Base-by-base conservation (phyloP, 2,329 filamentous ascomycete species). In the Fusarium burgessii region DNA sequence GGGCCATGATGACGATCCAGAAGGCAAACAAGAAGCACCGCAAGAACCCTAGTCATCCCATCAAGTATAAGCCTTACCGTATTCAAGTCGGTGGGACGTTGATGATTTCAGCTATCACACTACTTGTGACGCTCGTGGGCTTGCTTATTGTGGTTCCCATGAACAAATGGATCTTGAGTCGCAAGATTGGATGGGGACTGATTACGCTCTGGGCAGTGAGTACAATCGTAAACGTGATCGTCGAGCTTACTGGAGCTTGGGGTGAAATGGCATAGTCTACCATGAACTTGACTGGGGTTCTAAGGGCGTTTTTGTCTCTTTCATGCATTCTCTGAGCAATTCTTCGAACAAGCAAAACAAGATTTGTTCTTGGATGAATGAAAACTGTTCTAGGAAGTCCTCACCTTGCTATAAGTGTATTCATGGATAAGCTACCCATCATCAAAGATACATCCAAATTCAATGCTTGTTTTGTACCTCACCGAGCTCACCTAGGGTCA, bases 1-100 rank as follows among this genome's bases (percentile, higher is more conserved):
- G 96, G 18, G 88, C 93, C 41, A 97, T 95, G 78, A 96, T 98
- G 88, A 95, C 93, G 61, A 86, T 97, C 18, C 87, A 87, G 58
- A 87, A 89, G 35, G 92, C 92, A 20, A 88, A 92, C 73, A 85
- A 89, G 68, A 85, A 85, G 56, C 89, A 93, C 66, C 81, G 84
- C 32, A 91, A 91, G 72, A 90, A 95, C 75, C 93, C 93, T 0
- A 84, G 89, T 20, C 82, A 84, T 63, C 87, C 89, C 7, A 80
- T 92, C 61, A 83, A 86, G 59, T 95, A 94, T 78, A 89, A 90
- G 73, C 89, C 93, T 1, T 98, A 98, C 78, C 87, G 90, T 59
- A 93, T 99, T 63, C 88, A 93, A 70, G 92, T 99, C 59, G 93
- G 91, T 64, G 93, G 92, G 29, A 97, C 95, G 6, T 83, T 99